Conservation (phyloP, 495 filamentous ascomycete species). For the Tuber indicum region DNA sequence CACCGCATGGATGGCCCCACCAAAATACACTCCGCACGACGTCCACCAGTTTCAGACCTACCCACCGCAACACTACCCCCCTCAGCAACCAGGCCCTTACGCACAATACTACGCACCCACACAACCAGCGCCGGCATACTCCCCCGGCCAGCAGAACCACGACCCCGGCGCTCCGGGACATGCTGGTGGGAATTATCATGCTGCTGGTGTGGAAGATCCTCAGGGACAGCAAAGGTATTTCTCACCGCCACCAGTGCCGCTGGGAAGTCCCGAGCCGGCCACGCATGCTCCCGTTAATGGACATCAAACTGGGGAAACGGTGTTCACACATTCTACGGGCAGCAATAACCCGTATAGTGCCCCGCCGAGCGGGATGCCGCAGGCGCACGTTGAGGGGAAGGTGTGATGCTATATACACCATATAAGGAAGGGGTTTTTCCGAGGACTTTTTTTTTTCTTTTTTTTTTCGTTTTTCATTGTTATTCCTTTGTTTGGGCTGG, state of each 20-base stretch:
- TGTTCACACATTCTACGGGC: not conserved
- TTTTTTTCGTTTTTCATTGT: not conserved
- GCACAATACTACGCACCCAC: slow-evolving; percentile 29
- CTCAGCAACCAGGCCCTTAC: slow-evolving; percentile 8
- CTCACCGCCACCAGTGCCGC: not conserved
- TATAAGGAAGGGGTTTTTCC: not conserved
- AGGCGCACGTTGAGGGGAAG: not conserved
- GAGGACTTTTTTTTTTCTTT: not conserved
- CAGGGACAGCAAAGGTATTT: not conserved
- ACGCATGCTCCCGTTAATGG: not conserved
- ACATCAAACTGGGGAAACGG: slow-evolving; percentile 1
- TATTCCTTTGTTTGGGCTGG: slow-evolving; percentile 1
- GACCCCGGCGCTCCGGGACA: not conserved
- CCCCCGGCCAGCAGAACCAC: slow-evolving; percentile 15
- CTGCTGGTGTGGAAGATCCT: not conserved
- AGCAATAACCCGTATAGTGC: not conserved
- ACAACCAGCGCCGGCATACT: slow-evolving; percentile 26
- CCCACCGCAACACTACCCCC: slow-evolving; percentile 17
- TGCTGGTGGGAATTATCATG: not conserved
- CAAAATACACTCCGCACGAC: slow-evolving; percentile 12
- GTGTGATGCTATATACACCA: not conserved
- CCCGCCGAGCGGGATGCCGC: not conserved
- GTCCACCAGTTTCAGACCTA: slow-evolving; percentile 11
- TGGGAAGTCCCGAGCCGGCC: not conserved
- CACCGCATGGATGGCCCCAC: slow-evolving; percentile 37